Percentiles rank a stretch among this genome's conserved stretches.
Evolutionary conservation across 1,139 yeast species (phyloP).

Genomic region (Hansenula lynferdii): DNA sequence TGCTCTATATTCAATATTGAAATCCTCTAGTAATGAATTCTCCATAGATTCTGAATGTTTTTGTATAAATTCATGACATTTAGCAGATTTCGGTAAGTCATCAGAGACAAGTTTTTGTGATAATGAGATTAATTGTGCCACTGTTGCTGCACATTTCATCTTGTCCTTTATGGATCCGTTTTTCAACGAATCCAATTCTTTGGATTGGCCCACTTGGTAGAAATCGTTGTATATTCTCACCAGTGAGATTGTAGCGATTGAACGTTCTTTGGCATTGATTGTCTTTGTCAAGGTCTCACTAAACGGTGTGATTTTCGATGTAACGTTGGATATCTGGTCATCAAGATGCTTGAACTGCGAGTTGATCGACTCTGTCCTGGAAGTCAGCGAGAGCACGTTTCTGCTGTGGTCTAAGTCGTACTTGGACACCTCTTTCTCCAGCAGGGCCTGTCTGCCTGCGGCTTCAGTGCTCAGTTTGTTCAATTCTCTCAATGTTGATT

Average conservation of each 20-base stretch:
- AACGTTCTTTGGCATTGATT: slow-evolving; percentile 69
- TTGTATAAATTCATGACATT: slow-evolving; percentile 53
- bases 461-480: slow-evolving; percentile 56
- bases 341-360: slow-evolving; percentile 55
- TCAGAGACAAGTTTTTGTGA: slow-evolving; percentile 57
- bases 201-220: slow-evolving; percentile 54
- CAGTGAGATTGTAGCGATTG: slow-evolving; percentile 67
- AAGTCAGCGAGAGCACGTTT: slow-evolving; percentile 54
- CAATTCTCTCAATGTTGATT: slow-evolving; percentile 72
- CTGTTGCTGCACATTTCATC: slow-evolving; percentile 63
- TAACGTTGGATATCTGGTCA: slow-evolving; percentile 51
- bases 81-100: slow-evolving; percentile 43
- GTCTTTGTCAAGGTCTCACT: slow-evolving; percentile 72
- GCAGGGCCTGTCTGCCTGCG: slow-evolving; percentile 37
- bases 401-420: slow-evolving; percentile 65
- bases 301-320: slow-evolving; percentile 66
- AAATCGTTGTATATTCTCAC: slow-evolving; percentile 78
- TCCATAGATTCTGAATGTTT: slow-evolving; percentile 78
- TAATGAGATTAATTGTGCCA: slow-evolving; percentile 58
- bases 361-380: slow-evolving; percentile 35
- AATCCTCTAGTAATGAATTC: slow-evolving; percentile 50
- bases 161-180: slow-evolving; percentile 43
- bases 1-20: slow-evolving; percentile 46
- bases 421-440: slow-evolving; percentile 54
- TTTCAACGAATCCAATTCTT: slow-evolving; percentile 53